Conservation (phyloP, 1,284 basidiomycete species). For the Rhodotorula sp. region DNA sequence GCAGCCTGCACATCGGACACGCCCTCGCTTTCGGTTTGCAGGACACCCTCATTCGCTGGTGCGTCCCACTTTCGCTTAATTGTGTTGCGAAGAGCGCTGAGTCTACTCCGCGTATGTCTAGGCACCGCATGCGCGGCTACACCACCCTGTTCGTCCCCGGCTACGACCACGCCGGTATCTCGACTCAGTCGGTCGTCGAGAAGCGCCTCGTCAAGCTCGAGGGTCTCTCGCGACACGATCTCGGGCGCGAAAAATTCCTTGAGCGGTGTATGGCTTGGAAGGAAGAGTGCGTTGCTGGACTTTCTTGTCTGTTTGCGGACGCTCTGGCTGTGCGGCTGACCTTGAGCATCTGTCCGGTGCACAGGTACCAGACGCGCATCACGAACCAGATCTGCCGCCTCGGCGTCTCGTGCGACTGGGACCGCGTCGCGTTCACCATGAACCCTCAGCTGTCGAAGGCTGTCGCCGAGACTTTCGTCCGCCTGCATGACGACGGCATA, state of each 20-base stretch:
- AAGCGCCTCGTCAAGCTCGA: conserved; percentile 81
- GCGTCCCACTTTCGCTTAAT: conserved; percentile 42
- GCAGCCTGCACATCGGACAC: conserved; percentile 94
- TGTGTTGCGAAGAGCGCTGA: not conserved
- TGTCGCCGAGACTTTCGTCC: conserved; percentile 88
- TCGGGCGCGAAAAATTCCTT: conserved; percentile 89
- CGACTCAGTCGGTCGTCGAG: conserved; percentile 97
- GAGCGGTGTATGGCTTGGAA: conserved; percentile 96
- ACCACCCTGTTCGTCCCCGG: conserved; percentile 89
- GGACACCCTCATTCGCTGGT: conserved; percentile 85
- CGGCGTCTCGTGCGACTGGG: conserved; percentile 94
- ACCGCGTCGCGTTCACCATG: conserved; percentile 94
- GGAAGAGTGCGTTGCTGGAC: conserved; percentile 67
- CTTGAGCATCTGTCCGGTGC: not conserved
- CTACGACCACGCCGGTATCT: conserved; percentile 98
- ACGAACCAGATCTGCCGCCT: conserved; percentile 84
- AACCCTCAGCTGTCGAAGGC: conserved; percentile 79
- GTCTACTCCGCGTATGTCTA: conserved; percentile 44
- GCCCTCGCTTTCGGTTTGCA: conserved; percentile 91
- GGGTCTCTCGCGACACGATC: conserved; percentile 84
- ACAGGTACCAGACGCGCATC: conserved; percentile 83
- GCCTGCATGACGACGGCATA: conserved; percentile 86
- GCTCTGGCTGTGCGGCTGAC: too few species aligned
- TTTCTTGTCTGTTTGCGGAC: conserved; percentile 54
- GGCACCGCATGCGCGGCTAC: conserved; percentile 95